Evolutionary conservation across 441 rosid species (phyloP).

Genomic region (Populus trichocarpa): DNA sequence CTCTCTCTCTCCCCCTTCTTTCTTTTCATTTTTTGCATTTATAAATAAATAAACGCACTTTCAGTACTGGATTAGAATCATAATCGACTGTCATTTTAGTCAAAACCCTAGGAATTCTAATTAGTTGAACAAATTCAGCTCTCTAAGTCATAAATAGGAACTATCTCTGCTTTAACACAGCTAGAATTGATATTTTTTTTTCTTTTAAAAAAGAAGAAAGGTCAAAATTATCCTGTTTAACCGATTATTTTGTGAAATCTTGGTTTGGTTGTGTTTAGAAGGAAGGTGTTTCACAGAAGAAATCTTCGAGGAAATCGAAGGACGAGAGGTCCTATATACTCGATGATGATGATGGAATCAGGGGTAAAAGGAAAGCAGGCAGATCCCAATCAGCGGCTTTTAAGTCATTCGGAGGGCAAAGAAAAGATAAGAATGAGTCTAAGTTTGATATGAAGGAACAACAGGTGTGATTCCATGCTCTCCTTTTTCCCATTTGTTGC

Average conservation of each 20-base stretch:
- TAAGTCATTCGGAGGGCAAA: conserved; percentile 54
- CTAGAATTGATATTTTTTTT: neutral
- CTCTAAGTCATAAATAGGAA: neutral
- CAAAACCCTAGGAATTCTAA: neutral
- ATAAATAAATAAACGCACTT: neutral
- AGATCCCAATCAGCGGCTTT: conserved; percentile 43
- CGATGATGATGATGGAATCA: conserved; percentile 24
- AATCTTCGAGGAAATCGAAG: conserved; percentile 34
- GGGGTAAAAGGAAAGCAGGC: conserved; percentile 30
- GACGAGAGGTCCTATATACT: conserved; percentile 29
- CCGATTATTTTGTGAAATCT: neutral
- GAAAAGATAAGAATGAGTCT: conserved; percentile 58
- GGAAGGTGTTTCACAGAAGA: conserved; percentile 31
- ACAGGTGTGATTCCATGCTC: conserved; percentile 29
- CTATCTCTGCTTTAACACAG: neutral
- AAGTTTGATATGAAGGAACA: conserved; percentile 52
- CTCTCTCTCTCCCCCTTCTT: neutral
- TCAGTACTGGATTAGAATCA: neutral
- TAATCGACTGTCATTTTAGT: neutral
- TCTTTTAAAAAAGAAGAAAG: too few species aligned
- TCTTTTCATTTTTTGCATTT: neutral
- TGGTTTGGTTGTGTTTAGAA: conserved; percentile 17
- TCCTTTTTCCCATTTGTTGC: neutral
- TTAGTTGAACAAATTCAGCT: neutral
- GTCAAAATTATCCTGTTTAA: neutral